A percentile compares a stretch with the other conserved stretches of the same genome.
phyloP scores from a whole-genome alignment of 176 grass and related monocot species.

The Ananas comosus region DNA sequence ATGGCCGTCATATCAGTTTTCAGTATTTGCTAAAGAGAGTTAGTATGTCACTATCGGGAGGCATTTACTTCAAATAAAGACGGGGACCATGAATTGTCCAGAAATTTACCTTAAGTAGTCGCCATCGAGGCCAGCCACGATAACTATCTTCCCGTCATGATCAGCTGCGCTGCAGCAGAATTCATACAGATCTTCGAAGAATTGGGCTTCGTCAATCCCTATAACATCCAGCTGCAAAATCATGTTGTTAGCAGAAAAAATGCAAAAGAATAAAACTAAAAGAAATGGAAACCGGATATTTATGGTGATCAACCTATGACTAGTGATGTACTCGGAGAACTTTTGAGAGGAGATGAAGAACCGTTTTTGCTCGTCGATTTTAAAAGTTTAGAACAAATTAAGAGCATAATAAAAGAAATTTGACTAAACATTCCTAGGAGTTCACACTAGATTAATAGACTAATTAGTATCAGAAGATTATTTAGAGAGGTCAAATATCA shows the following conservation, averaged over 20 bases:
- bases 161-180: conserved; percentile 87
- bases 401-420: too few species aligned
- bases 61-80: not conserved
- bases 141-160: conserved; percentile 64
- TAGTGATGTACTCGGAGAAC: too few species aligned
- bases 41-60: not conserved
- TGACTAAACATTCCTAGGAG: too few species aligned
- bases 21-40: too few species aligned
- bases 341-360: too few species aligned
- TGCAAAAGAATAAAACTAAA: not conserved
- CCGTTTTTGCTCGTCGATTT: too few species aligned
- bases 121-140: conserved; percentile 82
- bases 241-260: conserved; percentile 9
- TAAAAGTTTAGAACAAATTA: too few species aligned
- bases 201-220: conserved; percentile 96
- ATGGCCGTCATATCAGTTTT: too few species aligned
- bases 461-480: too few species aligned
- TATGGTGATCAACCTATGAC: too few species aligned
- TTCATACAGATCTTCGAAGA: conserved; percentile 77
- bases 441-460: too few species aligned
- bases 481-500: too few species aligned
- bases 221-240: conserved; percentile 75
- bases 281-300: not conserved
- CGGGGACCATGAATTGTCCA: not conserved
- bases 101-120: conserved; percentile 71